These are phyloP conservation scores for Suillus hirtellus DNA, from an alignment of 768 basidiomycete species.

Conservation along the genomic window DNA sequence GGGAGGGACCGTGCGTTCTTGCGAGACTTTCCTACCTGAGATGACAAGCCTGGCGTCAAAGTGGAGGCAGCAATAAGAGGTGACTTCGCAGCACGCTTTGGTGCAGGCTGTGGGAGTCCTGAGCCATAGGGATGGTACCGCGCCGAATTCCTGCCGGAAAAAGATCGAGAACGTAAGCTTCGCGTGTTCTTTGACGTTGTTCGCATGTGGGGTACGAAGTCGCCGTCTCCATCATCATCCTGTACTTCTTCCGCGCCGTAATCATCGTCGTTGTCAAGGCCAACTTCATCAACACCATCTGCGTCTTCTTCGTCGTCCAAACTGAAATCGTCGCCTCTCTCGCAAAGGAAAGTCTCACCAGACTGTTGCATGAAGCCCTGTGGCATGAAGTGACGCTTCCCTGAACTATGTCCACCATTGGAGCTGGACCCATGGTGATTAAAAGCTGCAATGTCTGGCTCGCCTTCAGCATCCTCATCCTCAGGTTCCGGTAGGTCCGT, in stretches of 20 bases:
- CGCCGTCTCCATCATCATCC: conserved; percentile 34
- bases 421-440: conserved; percentile 22
- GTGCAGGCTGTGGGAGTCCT: conserved; percentile 30
- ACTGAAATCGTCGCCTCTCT: conserved; percentile 14
- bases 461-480: conserved; percentile 41
- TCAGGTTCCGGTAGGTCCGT: conserved; percentile 27
- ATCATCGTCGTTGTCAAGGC: conserved; percentile 28
- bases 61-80: conserved; percentile 31
- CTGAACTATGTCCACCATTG: conserved; percentile 31
- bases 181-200: conserved; percentile 40
- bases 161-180: conserved; percentile 37
- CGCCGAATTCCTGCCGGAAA: conserved; percentile 32
- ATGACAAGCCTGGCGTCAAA: conserved; percentile 28
- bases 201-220: conserved; percentile 32
- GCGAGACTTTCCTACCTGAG: conserved; percentile 29
- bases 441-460: conserved; percentile 31
- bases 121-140: conserved; percentile 35
- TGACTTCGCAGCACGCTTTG: conserved; percentile 32
- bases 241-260: conserved; percentile 25
- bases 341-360: conserved; percentile 25
- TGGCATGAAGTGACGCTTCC: conserved; percentile 9
- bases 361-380: conserved; percentile 21
- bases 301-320: conserved; percentile 26
- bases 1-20: conserved; percentile 44
- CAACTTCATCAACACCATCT: conserved; percentile 26